These are phyloP conservation scores for Yarrowia galli DNA, from an alignment of 1,139 yeast species.

Conservation along the genomic window DNA sequence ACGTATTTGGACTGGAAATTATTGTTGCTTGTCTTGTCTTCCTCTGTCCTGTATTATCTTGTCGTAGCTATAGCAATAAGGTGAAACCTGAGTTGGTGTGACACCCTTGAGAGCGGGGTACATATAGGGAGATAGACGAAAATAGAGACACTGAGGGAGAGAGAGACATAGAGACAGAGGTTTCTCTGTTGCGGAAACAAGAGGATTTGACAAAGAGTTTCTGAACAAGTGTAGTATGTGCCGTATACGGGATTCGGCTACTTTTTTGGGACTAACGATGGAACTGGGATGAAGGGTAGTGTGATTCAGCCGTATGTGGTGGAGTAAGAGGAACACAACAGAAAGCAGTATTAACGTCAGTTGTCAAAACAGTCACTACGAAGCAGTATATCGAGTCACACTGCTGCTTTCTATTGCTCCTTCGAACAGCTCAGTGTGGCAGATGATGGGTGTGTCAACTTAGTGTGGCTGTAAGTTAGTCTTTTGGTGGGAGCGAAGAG, in stretches of 20 bases:
- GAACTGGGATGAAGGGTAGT: background rate
- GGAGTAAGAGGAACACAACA: too few relatives aligned
- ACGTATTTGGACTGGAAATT: background rate
- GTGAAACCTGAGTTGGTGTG: constrained; percentile 2
- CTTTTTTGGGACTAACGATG: background rate
- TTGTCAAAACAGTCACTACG: too few relatives aligned
- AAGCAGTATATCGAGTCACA: too few relatives aligned
- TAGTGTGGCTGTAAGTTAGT: background rate
- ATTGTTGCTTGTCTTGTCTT: constrained; percentile 7
- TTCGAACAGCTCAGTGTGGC: background rate
- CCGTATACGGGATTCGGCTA: background rate
- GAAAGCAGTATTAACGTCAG: too few relatives aligned
- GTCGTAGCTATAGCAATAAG: background rate
- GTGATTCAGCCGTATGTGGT: too few relatives aligned
- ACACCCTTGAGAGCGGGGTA: constrained; percentile 22
- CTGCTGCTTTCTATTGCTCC: too few relatives aligned
- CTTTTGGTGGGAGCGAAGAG: background rate
- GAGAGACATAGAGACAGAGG: background rate
- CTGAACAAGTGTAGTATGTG: background rate
- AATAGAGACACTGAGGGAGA: background rate
- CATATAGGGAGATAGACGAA: background rate
- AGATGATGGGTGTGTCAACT: background rate
- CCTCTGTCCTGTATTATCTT: background rate
- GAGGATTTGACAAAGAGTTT: too few relatives aligned
- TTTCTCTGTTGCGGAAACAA: too few relatives aligned